Percentiles rank a stretch among this genome's conserved stretches.
These are phyloP conservation scores for Cafeteria roenbergensis DNA, from an alignment of 108 stramenopile species.

Conservation along the genomic window DNA sequence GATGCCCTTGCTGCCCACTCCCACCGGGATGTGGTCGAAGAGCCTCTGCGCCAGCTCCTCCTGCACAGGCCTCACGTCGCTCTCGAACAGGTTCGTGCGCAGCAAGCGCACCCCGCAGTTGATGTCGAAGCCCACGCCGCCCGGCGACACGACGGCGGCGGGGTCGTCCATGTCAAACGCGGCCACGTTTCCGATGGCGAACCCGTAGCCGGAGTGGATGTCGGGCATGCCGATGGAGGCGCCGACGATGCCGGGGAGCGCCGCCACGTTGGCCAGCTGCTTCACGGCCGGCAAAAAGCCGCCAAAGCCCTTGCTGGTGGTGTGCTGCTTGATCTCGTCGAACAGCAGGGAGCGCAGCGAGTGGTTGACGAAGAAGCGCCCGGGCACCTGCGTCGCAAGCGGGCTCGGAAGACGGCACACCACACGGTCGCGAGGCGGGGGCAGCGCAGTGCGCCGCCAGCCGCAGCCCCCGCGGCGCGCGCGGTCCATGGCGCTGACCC, in stretches of 20 bases:
- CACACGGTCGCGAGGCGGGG: too few species aligned
- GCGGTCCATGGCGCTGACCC: too few species aligned
- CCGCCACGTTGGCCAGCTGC: constrained; percentile 63
- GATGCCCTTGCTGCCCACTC: constrained; percentile 59
- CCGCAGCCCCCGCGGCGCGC: too few species aligned
- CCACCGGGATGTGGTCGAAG: constrained; percentile 69
- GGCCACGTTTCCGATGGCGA: constrained; percentile 72
- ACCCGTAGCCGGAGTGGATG: constrained; percentile 67
- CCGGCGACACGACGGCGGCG: constrained; percentile 57
- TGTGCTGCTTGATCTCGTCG: constrained; percentile 47
- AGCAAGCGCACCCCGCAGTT: constrained; percentile 68
- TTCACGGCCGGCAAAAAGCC: constrained; percentile 65
- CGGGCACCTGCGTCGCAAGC: too few species aligned
- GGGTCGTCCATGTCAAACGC: constrained; percentile 69
- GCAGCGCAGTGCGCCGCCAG: too few species aligned
- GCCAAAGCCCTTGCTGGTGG: constrained; percentile 14
- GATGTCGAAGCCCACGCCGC: constrained; percentile 60
- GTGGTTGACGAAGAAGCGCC: constrained; percentile 51
- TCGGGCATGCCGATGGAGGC: constrained; percentile 63
- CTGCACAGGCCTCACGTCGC: constrained; percentile 36
- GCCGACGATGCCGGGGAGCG: constrained; percentile 61
- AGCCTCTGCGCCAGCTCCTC: constrained; percentile 50
- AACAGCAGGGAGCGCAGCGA: constrained; percentile 45
- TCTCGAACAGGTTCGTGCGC: constrained; percentile 58
- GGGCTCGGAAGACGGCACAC: too few species aligned